Conservation (phyloP, 176 grass and related monocot genomes). For the Sorghum bicolor region DNA sequence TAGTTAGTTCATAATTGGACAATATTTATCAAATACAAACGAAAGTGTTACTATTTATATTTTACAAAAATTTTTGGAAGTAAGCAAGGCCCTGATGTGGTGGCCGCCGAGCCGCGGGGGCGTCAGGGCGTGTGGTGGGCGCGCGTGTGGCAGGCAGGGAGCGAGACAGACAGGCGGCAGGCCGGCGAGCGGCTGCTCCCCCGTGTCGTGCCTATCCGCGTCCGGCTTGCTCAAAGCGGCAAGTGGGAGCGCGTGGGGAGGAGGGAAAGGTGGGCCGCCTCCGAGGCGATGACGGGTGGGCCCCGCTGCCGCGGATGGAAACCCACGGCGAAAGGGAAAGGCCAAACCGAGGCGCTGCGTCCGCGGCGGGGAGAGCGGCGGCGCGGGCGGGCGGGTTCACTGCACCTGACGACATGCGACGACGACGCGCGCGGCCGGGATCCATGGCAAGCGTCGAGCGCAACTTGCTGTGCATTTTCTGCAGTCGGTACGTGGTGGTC, state of each 20-base stretch:
- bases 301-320: constrained; percentile 1
- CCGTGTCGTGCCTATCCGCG: background rate
- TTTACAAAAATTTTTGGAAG: too few relatives aligned
- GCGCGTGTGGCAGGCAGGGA: background rate
- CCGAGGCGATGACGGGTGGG: background rate
- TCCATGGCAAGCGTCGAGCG: too few relatives aligned
- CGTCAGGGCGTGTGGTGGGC: background rate
- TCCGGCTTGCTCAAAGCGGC: background rate
- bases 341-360: background rate
- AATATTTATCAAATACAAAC: too few relatives aligned
- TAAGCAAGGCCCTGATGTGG: too few relatives aligned
- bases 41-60: too few relatives aligned
- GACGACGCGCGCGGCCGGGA: too few relatives aligned
- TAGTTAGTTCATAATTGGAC: too few relatives aligned
- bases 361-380: background rate
- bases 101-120: background rate
- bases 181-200: background rate
- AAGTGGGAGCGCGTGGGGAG: constrained; percentile 8
- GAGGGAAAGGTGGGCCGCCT: background rate
- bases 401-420: background rate
- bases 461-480: too few relatives aligned
- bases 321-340: background rate
- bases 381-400: too few relatives aligned
- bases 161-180: background rate
- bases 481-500: too few relatives aligned